Evolutionary conservation across 805 yeast genomes (phyloP), one percentile per base, ranked within the genome.

Genomic region (Sporopachydermia lactativora): DNA sequence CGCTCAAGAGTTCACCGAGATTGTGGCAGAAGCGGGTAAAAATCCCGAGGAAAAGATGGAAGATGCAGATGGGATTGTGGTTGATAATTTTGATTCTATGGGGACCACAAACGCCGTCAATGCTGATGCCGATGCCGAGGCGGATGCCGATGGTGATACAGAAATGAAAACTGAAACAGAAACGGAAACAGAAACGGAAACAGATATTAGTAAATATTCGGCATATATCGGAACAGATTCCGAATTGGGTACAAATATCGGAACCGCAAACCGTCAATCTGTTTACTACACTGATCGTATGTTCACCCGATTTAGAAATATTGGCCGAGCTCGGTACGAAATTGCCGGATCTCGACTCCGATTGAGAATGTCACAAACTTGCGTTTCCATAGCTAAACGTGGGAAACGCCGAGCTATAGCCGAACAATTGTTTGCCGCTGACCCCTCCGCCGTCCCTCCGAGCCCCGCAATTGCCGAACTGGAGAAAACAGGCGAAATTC

Each of bases 1-100:
- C 51, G 60, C 47, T 4, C 41, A 49, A 3, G 34, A 48, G 3
- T 34, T 57, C 5, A 44, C 48, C 3, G 35, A 35, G 1, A 43
- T 40, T 1, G 41, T 41, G 5, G 19, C 17, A 4, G 5, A 5
- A 0, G 19, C 44, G 4, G 13, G 52, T 36, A 45, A 45, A 36
- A 28, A 45, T 1, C 18, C 19, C 1, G 48, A 44, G 34, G 41
- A 43, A 17, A n/a, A n/a, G n/a, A n/a, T n/a, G n/a, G n/a, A n/a
- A n/a, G n/a, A n/a, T n/a, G n/a, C n/a, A n/a, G n/a, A n/a, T n/a
- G 17, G 19, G 2, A 3, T 39, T 3, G 17, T 52, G 11, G 41
- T 38, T 2, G 14, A 19, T 3, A 39, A 36, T 4, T 38, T 43
- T 1, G 34, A 40, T 2, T 45, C 5, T 34, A 34, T 37, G 19